A percentile compares a stretch with the other conserved stretches of the same genome.
phyloP scores from a whole-genome alignment of 805 yeast species.

The Starmerella floricola region DNA sequence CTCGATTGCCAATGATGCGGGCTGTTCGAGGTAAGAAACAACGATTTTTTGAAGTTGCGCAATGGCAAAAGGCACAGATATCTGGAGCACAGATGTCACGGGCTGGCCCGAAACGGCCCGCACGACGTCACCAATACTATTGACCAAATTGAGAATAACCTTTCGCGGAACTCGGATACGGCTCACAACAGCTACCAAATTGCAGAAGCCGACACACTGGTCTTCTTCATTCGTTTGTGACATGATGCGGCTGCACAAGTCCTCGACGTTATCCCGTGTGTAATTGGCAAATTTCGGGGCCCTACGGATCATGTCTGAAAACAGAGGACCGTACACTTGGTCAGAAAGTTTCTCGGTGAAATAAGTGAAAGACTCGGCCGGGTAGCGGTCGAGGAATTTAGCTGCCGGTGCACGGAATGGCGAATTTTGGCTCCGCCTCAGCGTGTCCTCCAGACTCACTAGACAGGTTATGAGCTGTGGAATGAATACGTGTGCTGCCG shows the following conservation, averaged over 20 bases:
- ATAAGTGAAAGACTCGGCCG: slow-evolving; percentile 58
- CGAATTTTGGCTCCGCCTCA: slow-evolving; percentile 73
- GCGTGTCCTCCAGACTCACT: slow-evolving; percentile 62
- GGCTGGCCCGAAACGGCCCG: slow-evolving; percentile 35
- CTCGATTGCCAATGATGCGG: too few relatives aligned
- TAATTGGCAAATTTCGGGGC: slow-evolving; percentile 39
- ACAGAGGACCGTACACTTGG: slow-evolving; percentile 51
- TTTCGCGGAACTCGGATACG: slow-evolving; percentile 3
- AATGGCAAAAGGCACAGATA: slow-evolving; percentile 61
- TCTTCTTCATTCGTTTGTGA: slow-evolving; percentile 42
- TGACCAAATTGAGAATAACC: slow-evolving; percentile 13
- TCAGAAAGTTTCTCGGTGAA: slow-evolving; percentile 55
- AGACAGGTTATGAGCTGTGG: slow-evolving; percentile 72
- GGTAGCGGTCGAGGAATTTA: slow-evolving; percentile 70
- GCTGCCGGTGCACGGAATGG: slow-evolving; percentile 90
- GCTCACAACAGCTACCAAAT: slow-evolving; percentile 38
- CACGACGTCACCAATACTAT: slow-evolving; percentile 38
- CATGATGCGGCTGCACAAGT: slow-evolving; percentile 37
- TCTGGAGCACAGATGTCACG: slow-evolving; percentile 47
- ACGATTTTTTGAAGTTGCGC: slow-evolving; percentile 45
- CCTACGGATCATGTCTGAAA: slow-evolving; percentile 55
- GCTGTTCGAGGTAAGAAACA: slow-evolving; percentile 1
- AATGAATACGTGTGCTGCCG: slow-evolving; percentile 84
- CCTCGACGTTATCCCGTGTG: slow-evolving; percentile 42
- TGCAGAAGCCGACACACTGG: slow-evolving; percentile 56